Base-by-base conservation (phyloP, 2,329 filamentous ascomycete species). In the Penicillium sp. region DNA sequence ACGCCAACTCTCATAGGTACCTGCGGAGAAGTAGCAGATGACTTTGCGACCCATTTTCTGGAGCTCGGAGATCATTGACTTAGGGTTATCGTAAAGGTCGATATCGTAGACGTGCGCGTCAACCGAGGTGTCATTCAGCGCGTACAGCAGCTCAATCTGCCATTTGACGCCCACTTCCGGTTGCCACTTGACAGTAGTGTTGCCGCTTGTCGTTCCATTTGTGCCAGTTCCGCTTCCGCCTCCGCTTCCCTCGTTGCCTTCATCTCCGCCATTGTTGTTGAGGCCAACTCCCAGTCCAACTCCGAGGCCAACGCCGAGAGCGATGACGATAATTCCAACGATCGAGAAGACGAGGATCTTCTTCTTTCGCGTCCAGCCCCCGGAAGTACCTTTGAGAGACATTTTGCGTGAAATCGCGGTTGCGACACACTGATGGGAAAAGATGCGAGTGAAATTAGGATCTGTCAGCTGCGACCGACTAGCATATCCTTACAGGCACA, bases 21-120 rank as follows among this genome's bases (percentile, higher is more conserved):
- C 87, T 0, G 85, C 86, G 47, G 83, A 86, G 73, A 90, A 90
- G 72, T 90, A 90, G 74, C 87, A 90, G 53, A 90, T 85, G 49
- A 89, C 81, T 56, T 81, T 84, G 64, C 81, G 82, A 9, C 79
- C 80, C 26, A 76, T 63, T 3, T 60, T 57, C 41, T 85, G 79
- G 13, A 86, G 72, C 5, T 68, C 65, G 4, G 68, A 54, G 46
- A 85, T 81, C 1, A 72, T 76, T 7, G 70, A 64, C 15, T 74
- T 71, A 6, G 73, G 68, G 47, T 80, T 82, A 52, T 79, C 74
- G 67, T 86, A 84, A 13, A 85, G 74, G 53, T 83, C 76, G 52
- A 87, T 84, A 66, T 87, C 84, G 67, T 81, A 87, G 42, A 87
- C 72, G 5, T 75, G 71, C 0, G 83, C 81, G 56, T 85, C 73